Conservation (phyloP, 1,139 yeast genomes). For the Blastobotrys proliferans region DNA sequence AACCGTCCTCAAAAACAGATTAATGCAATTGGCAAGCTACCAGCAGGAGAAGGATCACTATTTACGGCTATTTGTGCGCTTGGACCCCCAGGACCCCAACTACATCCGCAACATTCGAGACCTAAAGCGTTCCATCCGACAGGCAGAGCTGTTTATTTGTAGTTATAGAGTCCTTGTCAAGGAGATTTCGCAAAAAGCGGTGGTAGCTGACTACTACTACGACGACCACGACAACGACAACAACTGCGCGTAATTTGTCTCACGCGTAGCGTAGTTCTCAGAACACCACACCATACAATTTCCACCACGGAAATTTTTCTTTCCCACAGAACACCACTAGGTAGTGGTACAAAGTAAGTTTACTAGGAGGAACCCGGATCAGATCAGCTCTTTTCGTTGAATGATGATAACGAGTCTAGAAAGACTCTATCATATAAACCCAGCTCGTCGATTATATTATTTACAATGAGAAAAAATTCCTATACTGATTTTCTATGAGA, state of each 20-base stretch:
- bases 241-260: no score
- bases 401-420: conserved; percentile 31
- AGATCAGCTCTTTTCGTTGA: conserved; percentile 4
- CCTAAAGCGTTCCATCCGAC: conserved; percentile 12
- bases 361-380: conserved; percentile 1
- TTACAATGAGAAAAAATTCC: conserved; percentile 27
- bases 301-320: neutral
- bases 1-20: neutral
- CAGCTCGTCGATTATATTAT: conserved; percentile 33
- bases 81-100: conserved; percentile 14
- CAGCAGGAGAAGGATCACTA: conserved; percentile 12
- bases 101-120: conserved; percentile 7
- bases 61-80: conserved; percentile 13
- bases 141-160: conserved; percentile 15
- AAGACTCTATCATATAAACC: conserved; percentile 29
- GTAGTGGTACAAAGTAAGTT: no score
- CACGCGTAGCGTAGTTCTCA: conserved; percentile 3
- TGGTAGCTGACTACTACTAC: neutral
- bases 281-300: neutral
- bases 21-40: conserved; percentile 10
- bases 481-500: conserved; percentile 11
- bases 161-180: conserved; percentile 14
- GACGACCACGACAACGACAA: neutral
- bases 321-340: conserved; percentile 1
- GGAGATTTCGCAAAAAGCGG: conserved; percentile 5